Percentiles rank a stretch among this genome's conserved stretches.
phyloP scores from a whole-genome alignment of 345 rosid genomes.

The Citropsis articulata region DNA sequence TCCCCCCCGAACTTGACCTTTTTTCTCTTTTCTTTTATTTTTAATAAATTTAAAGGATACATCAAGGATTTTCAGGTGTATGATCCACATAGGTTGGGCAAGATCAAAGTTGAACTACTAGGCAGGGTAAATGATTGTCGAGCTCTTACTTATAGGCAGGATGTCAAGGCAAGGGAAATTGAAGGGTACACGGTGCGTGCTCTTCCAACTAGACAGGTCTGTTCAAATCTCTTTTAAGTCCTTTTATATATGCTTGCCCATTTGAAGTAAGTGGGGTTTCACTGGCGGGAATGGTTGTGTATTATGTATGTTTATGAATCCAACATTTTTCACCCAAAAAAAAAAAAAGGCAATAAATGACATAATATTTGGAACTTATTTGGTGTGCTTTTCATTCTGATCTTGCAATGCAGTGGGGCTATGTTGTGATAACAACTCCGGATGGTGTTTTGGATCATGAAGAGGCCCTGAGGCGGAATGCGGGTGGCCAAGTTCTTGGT shows the following conservation, averaged over 20 bases:
- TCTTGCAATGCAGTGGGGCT: slow-evolving; percentile 70
- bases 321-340: background rate
- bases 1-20: background rate
- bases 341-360: background rate
- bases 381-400: background rate
- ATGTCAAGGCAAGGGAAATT: slow-evolving; percentile 71
- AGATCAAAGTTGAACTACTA: slow-evolving; percentile 74
- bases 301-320: background rate
- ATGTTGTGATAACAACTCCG: slow-evolving; percentile 82
- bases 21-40: background rate
- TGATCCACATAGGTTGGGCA: slow-evolving; percentile 89
- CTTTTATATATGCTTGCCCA: background rate
- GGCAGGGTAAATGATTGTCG: slow-evolving; percentile 84
- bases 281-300: background rate
- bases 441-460: slow-evolving; percentile 95
- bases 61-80: slow-evolving; percentile 62
- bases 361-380: background rate
- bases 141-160: slow-evolving; percentile 86
- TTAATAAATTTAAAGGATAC: slow-evolving; percentile 42
- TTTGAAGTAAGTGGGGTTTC: too few species aligned
- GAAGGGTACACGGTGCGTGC: slow-evolving; percentile 51
- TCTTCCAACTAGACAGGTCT: slow-evolving; percentile 90
- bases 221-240: slow-evolving; percentile 4
- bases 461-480: slow-evolving; percentile 70
- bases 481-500: slow-evolving; percentile 93